These are phyloP conservation scores for Rutstroemia sp. DNA, from an alignment of 2,329 filamentous ascomycete species.

Conservation along the genomic window DNA sequence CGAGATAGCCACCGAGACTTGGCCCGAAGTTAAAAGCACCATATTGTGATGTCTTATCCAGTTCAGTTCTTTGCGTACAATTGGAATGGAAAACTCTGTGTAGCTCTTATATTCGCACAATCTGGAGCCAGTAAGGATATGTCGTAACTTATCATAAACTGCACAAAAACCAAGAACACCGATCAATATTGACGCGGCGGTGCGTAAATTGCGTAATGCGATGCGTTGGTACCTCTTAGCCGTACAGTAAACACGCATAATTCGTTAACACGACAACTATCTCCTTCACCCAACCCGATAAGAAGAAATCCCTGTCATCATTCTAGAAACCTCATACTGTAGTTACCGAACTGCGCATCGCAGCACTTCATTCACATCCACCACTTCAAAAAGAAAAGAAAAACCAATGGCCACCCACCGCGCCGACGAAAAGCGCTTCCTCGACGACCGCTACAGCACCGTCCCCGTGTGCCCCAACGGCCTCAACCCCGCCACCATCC, in stretches of 20 bases:
- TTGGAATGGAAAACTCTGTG: background rate
- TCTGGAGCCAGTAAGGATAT: no score
- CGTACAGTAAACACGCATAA: background rate
- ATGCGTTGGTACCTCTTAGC: background rate
- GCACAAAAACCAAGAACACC: background rate
- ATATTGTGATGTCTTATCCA: background rate
- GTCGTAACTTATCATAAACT: no score
- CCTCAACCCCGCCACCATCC: conserved; percentile 88
- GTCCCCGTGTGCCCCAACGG: conserved; percentile 73
- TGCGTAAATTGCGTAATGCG: background rate
- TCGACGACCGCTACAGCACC: conserved; percentile 82
- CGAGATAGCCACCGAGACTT: conserved; percentile 63
- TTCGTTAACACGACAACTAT: conserved; percentile 8
- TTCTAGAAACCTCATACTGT: background rate
- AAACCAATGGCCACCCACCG: conserved; percentile 45
- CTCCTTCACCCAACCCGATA: background rate
- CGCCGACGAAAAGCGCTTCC: conserved; percentile 73
- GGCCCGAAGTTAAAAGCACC: conserved; percentile 55
- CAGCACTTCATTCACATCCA: background rate
- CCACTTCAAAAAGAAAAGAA: background rate
- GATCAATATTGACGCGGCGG: background rate
- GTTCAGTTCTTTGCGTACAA: background rate
- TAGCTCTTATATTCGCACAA: background rate
- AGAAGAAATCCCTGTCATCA: background rate
- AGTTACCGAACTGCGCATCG: no score